phyloP scores from a whole-genome alignment of 305 asterid species.

The Galium porrigens region DNA sequence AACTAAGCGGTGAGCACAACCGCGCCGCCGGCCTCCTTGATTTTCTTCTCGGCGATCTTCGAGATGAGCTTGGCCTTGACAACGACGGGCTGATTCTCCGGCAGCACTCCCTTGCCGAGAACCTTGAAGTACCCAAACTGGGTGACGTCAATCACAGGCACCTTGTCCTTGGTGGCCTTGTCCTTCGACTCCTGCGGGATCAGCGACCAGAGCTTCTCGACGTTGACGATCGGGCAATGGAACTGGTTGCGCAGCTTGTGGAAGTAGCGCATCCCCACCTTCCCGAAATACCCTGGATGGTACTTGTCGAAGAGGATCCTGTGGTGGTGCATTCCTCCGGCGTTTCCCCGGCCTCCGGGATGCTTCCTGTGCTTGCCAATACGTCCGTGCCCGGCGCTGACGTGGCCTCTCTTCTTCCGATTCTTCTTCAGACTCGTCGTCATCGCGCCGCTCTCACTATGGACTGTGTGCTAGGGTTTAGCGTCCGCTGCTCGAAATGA shows the following conservation, averaged over 20 bases:
- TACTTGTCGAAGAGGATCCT: slow-evolving; percentile 12
- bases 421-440: slow-evolving; percentile 8
- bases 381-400: slow-evolving; percentile 7
- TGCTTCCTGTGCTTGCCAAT: slow-evolving; percentile 10
- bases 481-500: not conserved
- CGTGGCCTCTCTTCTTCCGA: slow-evolving; percentile 8
- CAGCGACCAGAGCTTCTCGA: slow-evolving; percentile 11
- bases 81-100: slow-evolving; percentile 40
- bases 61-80: slow-evolving; percentile 64
- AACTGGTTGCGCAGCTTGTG: slow-evolving; percentile 7
- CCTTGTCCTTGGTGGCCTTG: not conserved
- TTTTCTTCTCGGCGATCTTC: slow-evolving; percentile 71
- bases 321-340: slow-evolving; percentile 11
- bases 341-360: slow-evolving; percentile 8
- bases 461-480: not conserved
- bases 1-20: slow-evolving; percentile 58
- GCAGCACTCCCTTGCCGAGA: slow-evolving; percentile 3
- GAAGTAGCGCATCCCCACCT: slow-evolving; percentile 3
- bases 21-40: slow-evolving; percentile 77
- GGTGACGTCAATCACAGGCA: slow-evolving; percentile 6
- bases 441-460: not conserved
- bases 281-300: slow-evolving; percentile 8
- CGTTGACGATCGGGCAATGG: slow-evolving; percentile 10
- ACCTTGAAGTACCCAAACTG: slow-evolving; percentile 7
- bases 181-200: slow-evolving; percentile 4